Evolutionary conservation across 164 flowering plant species (phyloP), one percentile per base, ranked within the genome.

Genomic region (Macadamia integrifolia): DNA sequence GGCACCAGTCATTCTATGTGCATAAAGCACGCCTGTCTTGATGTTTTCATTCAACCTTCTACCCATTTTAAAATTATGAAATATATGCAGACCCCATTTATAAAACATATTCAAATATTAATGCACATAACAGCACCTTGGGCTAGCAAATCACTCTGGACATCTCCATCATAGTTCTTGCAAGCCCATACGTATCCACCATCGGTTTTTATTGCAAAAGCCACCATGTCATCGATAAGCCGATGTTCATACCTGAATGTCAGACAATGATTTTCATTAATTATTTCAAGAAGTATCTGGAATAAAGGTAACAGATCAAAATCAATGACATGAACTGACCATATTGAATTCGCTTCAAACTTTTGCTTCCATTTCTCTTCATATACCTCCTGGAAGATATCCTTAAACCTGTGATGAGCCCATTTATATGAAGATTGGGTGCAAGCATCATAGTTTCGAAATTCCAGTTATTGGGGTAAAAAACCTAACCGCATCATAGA

Each of bases 101-200:
- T 46, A 46, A 9, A 46, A 9, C 50, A 46, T 46, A 8, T 46
- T 46, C 9, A 35, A 49, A 3, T 53, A 17, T 2, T 53, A 53
- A 64, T 69, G 56, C n/a, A 65, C 14, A 29, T 1, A 15, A 55
- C 46, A 61, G 76, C 61, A 92, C 99, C 99, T 88, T 95, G 99
- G 60, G 99, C 99, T 77, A 95, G 98, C 71, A 92, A 80, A 82
- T 95, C 99, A 82, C 99, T 95, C 79, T 88, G 99, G 58, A 95
- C 99, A 83, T 95, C 98, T 71, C 99, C 99, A 81, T 95, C 99
- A 72, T 95, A 95, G 76, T 95, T 95, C 74, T 95, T 95, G 86
- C 99, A 95, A n/a, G 98, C 98, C 99, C 98, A 95, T 62, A 95
- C 99, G 77, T 92, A 95, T 67, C 98, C 99, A 70, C 99, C 99